Evolutionary conservation across 208 protist species (phyloP).

Genomic region (Acanthamoeba royreba): DNA sequence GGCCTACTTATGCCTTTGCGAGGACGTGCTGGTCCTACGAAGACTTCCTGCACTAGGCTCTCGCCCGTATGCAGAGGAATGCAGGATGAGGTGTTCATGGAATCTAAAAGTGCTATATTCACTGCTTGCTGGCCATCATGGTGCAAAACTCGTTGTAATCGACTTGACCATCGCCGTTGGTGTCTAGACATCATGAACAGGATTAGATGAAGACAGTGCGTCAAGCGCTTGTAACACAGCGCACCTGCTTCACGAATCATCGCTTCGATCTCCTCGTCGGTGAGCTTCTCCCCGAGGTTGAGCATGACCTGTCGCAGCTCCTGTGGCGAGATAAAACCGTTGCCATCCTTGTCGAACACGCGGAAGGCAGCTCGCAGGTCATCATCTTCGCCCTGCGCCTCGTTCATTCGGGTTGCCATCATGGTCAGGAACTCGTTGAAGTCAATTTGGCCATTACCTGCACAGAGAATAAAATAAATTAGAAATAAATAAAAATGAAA

Average conservation of each 20-base stretch:
- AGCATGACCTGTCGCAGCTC: slow-evolving; percentile 87
- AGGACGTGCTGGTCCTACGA: too few species aligned
- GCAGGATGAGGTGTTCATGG: too few species aligned
- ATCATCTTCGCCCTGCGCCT: slow-evolving; percentile 74
- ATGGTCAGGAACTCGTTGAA: slow-evolving; percentile 90
- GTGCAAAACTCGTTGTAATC: slow-evolving; percentile 84
- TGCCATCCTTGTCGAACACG: slow-evolving; percentile 79
- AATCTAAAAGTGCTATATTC: too few species aligned
- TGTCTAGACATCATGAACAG: slow-evolving; percentile 49
- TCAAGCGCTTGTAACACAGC: too few species aligned
- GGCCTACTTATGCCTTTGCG: too few species aligned
- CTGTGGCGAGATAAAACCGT: slow-evolving; percentile 75
- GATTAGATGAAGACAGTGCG: too few species aligned
- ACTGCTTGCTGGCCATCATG: slow-evolving; percentile 68
- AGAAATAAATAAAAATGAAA: background rate
- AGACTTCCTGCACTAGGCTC: background rate
- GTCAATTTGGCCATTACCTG: slow-evolving; percentile 93
- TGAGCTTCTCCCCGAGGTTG: slow-evolving; percentile 85
- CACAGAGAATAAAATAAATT: background rate
- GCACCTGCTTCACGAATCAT: slow-evolving; percentile 81
- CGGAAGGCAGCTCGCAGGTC: slow-evolving; percentile 81
- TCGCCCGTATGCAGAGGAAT: background rate
- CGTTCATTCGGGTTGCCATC: slow-evolving; percentile 73
- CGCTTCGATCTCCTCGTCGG: slow-evolving; percentile 84
- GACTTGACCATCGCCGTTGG: slow-evolving; percentile 83